Evolutionary conservation across 805 yeast species (phyloP), one percentile per base, ranked within the genome.

Genomic region (Cyberlindnera veronae): DNA sequence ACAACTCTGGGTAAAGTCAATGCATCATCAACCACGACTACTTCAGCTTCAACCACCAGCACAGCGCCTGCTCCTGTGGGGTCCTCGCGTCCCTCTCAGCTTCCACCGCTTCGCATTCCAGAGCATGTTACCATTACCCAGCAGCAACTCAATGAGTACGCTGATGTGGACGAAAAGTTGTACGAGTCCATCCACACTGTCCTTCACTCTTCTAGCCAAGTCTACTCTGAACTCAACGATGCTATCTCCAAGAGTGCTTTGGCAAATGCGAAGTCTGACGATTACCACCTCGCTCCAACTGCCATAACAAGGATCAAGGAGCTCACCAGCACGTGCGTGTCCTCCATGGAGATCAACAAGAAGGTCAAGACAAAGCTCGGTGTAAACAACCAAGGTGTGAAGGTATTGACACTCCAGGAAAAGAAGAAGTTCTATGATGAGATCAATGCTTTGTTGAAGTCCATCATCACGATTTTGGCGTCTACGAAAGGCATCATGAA

Each of bases 291-390:
- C 24, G 28, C 54, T 15, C 57, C 71, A n/a, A 56, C 60, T 5
- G 71, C 79, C 24, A 80, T 85, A 1, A 55, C 71, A 6, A 83
- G 81, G 50, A 83, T 88, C 23, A 80, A 81, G 50, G 96, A 88
- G 35, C 67, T 90, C 35, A 82, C 95, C 0, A 72, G 69, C 33
- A 83, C 86, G 11, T 88, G 95, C 57, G 76, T 84, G 40, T 68
- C 78, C 15, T 85, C 95, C 1, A 81, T 84, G 74, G 95, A 87
- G n/a, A 74, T 84, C 30, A 84, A 95, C 9, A 79, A 81, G 48
- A 65, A 80, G 42, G 70, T 87, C 35, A 75, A 75, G 43, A 65
- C 66, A 12, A 74, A 79, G 38, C 65, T 90, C 36, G 36, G 36
- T 12, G 60, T 78, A 24, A 62, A 70, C 14, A 37, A 40, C 34